These are phyloP conservation scores for Neurospora cerealis DNA, from an alignment of 495 filamentous ascomycete genomes.

Conservation along the genomic window DNA sequence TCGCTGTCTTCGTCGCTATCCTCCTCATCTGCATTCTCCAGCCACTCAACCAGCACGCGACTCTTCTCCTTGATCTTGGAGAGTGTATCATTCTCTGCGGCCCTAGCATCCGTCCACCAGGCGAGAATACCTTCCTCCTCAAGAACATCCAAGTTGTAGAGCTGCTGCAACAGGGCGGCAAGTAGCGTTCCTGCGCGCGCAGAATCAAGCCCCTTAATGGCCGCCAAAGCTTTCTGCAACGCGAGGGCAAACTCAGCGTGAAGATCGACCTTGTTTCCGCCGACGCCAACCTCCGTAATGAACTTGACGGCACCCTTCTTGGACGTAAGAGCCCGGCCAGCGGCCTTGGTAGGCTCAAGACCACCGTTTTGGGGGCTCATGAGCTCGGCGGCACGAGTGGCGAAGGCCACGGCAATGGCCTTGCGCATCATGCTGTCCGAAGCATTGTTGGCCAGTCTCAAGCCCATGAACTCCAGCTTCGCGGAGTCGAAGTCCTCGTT, in stretches of 20 bases:
- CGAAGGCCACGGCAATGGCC: slow-evolving; percentile 75
- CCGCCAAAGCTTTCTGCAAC: slow-evolving; percentile 67
- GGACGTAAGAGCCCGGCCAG: slow-evolving; percentile 44
- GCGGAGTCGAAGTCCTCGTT: slow-evolving; percentile 75
- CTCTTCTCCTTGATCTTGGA: slow-evolving; percentile 58
- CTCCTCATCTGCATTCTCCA: slow-evolving; percentile 75
- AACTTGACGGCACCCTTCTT: slow-evolving; percentile 40
- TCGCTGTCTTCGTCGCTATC: slow-evolving; percentile 64
- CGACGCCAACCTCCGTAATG: slow-evolving; percentile 41
- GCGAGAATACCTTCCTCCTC: slow-evolving; percentile 80
- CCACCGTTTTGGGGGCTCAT: slow-evolving; percentile 43
- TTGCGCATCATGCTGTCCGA: slow-evolving; percentile 78
- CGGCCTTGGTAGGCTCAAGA: slow-evolving; percentile 52
- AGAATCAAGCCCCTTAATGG: slow-evolving; percentile 41
- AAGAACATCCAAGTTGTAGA: slow-evolving; percentile 75
- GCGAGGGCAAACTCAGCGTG: slow-evolving; percentile 79
- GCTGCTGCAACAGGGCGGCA: slow-evolving; percentile 62
- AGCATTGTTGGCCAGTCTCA: slow-evolving; percentile 82
- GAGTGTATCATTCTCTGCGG: slow-evolving; percentile 55
- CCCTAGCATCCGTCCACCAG: slow-evolving; percentile 76
- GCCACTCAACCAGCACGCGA: slow-evolving; percentile 72
- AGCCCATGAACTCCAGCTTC: slow-evolving; percentile 78
- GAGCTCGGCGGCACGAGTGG: slow-evolving; percentile 67
- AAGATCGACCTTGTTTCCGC: slow-evolving; percentile 35
- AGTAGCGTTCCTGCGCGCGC: slow-evolving; percentile 51